phyloP scores from a whole-genome alignment of 2,329 filamentous ascomycete species.

The Scorias spongiosa region DNA sequence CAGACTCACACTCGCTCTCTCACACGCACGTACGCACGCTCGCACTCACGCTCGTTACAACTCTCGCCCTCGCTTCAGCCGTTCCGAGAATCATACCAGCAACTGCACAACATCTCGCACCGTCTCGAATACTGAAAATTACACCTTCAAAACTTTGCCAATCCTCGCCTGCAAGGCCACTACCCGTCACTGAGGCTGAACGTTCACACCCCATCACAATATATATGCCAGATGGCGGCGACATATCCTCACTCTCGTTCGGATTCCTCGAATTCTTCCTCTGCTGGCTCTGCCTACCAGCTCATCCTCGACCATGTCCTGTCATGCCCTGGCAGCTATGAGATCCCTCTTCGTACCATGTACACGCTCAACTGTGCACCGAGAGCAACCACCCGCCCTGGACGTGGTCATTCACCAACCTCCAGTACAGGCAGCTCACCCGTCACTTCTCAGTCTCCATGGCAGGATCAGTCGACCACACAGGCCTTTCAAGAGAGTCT shows the following conservation, averaged over 20 bases:
- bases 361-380: slow-evolving; percentile 50
- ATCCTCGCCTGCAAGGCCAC: too few species aligned
- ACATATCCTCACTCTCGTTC: slow-evolving; percentile 9
- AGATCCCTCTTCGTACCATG: slow-evolving; percentile 52
- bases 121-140: too few species aligned
- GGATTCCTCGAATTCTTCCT: slow-evolving; percentile 15
- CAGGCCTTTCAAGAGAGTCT: slow-evolving; percentile 36
- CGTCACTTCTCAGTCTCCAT: slow-evolving; percentile 20
- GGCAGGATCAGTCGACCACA: slow-evolving; percentile 15
- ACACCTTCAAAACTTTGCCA: too few species aligned
- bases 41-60: too few species aligned
- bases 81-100: too few species aligned
- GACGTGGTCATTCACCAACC: slow-evolving; percentile 15
- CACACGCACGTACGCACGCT: too few species aligned
- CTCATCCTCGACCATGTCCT: slow-evolving; percentile 44
- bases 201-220: background rate
- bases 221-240: background rate
- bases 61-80: too few species aligned
- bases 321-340: slow-evolving; percentile 46
- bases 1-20: too few species aligned
- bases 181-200: background rate
- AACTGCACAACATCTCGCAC: too few species aligned
- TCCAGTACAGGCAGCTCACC: slow-evolving; percentile 21
- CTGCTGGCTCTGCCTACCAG: slow-evolving; percentile 27
- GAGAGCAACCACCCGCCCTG: slow-evolving; percentile 25